Evolutionary conservation across 257 asterid species (phyloP).

Genomic region (Solanum verrucosum): DNA sequence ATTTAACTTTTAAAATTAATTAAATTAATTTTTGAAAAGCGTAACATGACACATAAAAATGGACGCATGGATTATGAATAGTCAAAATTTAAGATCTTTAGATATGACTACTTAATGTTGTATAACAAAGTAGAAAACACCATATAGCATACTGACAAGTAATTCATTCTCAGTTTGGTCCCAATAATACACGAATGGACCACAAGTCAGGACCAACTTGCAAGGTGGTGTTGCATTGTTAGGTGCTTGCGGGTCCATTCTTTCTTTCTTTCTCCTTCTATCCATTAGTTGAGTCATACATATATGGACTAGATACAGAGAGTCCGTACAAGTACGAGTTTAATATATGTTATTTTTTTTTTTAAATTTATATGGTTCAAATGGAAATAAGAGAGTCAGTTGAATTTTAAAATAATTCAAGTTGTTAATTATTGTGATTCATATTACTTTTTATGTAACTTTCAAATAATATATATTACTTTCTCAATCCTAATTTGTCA

Average conservation of each 20-base stretch:
- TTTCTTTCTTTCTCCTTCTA: not conserved
- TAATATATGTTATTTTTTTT: too few species aligned
- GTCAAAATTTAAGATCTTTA: not conserved
- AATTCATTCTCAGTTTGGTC: not conserved
- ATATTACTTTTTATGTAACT: too few species aligned
- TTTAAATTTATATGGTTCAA: too few species aligned
- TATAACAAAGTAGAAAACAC: not conserved
- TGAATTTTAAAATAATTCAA: too few species aligned
- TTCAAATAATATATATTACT: too few species aligned
- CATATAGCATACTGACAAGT: not conserved
- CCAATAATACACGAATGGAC: not conserved
- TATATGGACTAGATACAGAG: not conserved
- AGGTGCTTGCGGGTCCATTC: not conserved
- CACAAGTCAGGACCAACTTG: not conserved
- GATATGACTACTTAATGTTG: not conserved
- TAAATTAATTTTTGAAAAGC: too few species aligned
- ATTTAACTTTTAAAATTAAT: too few species aligned
- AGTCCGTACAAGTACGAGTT: too few species aligned
- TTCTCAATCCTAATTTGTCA: too few species aligned
- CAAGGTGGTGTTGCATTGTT: not conserved
- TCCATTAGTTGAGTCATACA: not conserved
- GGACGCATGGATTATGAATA: rapidly evolving
- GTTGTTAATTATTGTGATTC: too few species aligned
- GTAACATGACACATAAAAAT: too few species aligned
- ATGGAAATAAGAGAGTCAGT: too few species aligned